A percentile compares a stretch with the other conserved stretches of the same genome.
Evolutionary conservation across 495 filamentous ascomycete species (phyloP).

Genomic region (Trichoderma reesei): DNA sequence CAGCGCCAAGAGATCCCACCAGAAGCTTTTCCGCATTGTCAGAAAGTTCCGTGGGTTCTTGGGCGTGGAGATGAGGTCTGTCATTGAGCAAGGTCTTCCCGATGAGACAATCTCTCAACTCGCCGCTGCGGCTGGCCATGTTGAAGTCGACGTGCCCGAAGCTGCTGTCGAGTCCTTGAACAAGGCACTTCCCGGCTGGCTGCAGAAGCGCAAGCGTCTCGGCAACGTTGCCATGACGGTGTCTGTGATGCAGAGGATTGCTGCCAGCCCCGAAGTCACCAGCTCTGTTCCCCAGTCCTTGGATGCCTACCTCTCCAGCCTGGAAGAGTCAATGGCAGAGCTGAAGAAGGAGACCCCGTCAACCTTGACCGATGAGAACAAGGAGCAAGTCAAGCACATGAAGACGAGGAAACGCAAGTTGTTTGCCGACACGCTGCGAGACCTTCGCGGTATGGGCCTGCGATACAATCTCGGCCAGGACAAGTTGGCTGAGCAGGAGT

Average conservation of each 20-base stretch:
- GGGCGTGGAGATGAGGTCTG: constrained; percentile 53
- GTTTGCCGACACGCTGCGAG: constrained; percentile 76
- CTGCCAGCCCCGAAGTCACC: constrained; percentile 38
- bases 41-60: constrained; percentile 74
- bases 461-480: constrained; percentile 64
- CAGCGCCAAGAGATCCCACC: constrained; percentile 80
- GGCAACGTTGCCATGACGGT: constrained; percentile 56
- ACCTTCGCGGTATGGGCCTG: constrained; percentile 78
- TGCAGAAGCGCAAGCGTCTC: constrained; percentile 22
- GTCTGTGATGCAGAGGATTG: constrained; percentile 37
- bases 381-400: constrained; percentile 68
- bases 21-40: constrained; percentile 83
- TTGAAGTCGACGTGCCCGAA: constrained; percentile 10
- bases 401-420: constrained; percentile 86
- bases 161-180: constrained; percentile 16
- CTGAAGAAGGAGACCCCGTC: constrained; percentile 74
- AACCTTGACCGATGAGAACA: constrained; percentile 70
- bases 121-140: background rate
- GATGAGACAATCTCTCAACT: constrained; percentile 24
- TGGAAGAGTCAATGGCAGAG: constrained; percentile 56
- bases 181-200: constrained; percentile 11
- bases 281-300: constrained; percentile 52
- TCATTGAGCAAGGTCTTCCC: constrained; percentile 58
- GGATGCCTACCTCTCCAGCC: constrained; percentile 52
- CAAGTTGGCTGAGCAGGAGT: constrained; percentile 59